Percentiles rank a stretch among this genome's conserved stretches.
Conservation (phyloP, 306 rosid genomes). For the Senna siamea region DNA sequence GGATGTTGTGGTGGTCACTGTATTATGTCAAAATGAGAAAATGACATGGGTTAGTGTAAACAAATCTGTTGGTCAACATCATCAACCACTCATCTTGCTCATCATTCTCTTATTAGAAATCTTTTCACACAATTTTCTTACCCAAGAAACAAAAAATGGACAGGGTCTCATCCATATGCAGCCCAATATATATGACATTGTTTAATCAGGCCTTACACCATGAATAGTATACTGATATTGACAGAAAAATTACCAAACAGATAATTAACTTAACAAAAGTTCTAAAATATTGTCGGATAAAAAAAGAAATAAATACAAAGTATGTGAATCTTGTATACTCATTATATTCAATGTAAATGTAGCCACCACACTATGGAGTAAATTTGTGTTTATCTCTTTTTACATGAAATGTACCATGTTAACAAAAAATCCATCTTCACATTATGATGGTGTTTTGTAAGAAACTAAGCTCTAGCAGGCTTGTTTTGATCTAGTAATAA, state of each 20-base stretch:
- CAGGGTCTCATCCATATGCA: background rate
- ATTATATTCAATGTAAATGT: too few relatives aligned
- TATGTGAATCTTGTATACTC: too few relatives aligned
- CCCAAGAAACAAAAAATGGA: background rate
- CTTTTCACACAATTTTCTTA: background rate
- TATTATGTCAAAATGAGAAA: background rate
- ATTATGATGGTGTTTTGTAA: too few relatives aligned
- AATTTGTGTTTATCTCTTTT: too few relatives aligned
- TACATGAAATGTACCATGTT: too few relatives aligned
- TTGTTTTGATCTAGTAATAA: background rate
- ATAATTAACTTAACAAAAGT: too few relatives aligned
- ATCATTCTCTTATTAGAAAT: too few relatives aligned
- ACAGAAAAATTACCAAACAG: background rate
- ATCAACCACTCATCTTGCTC: background rate
- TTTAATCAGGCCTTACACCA: background rate
- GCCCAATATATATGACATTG: background rate
- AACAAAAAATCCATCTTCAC: too few relatives aligned
- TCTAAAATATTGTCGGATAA: too few relatives aligned
- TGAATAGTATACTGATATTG: background rate
- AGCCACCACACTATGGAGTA: too few relatives aligned
- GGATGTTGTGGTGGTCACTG: conserved; percentile 3
- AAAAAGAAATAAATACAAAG: too few relatives aligned
- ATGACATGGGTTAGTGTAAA: background rate
- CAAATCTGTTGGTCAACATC: background rate
- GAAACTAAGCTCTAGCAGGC: background rate